Evolutionary conservation across 495 filamentous ascomycete genomes (phyloP).

Genomic region (Aspergillus olivimuriae): DNA sequence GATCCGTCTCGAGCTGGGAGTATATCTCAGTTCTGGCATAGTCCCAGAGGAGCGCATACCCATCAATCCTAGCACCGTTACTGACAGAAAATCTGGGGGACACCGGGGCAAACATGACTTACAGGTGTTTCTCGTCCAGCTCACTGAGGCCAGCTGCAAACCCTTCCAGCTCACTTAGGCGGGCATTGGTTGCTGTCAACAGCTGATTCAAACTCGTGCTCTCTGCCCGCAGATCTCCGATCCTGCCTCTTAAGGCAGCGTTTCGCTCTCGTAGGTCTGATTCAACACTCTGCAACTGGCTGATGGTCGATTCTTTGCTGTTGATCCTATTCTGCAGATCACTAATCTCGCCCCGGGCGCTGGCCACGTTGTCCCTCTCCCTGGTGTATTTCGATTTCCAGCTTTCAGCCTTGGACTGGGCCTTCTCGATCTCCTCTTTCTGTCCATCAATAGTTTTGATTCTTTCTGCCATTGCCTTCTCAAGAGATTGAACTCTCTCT

Average conservation of each 20-base stretch:
- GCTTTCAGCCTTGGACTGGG: not conserved
- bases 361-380: constrained; percentile 6
- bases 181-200: constrained; percentile 4
- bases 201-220: constrained; percentile 3
- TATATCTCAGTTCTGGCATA: constrained; percentile 10
- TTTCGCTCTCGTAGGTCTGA: constrained; percentile 3
- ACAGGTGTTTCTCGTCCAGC: constrained; percentile 10
- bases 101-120: not conserved
- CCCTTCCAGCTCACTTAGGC: constrained; percentile 6
- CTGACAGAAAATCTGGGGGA: not conserved
- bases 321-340: constrained; percentile 10
- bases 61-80: constrained; percentile 7
- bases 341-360: constrained; percentile 8
- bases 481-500: constrained; percentile 2
- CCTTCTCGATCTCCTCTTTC: constrained; percentile 5
- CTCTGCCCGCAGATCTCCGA: constrained; percentile 8
- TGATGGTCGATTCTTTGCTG: constrained; percentile 11
- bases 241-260: not conserved
- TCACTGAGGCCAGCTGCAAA: constrained; percentile 7
- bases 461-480: constrained; percentile 5
- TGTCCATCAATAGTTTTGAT: constrained; percentile 1
- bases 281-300: constrained; percentile 9
- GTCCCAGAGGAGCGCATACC: constrained; percentile 11
- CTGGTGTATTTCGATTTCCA: not conserved
- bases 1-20: constrained; percentile 10